Percentiles rank a stretch among this genome's conserved stretches.
Evolutionary conservation across 768 basidiomycete genomes (phyloP).

Genomic region (Tylopilus subfusipes): DNA sequence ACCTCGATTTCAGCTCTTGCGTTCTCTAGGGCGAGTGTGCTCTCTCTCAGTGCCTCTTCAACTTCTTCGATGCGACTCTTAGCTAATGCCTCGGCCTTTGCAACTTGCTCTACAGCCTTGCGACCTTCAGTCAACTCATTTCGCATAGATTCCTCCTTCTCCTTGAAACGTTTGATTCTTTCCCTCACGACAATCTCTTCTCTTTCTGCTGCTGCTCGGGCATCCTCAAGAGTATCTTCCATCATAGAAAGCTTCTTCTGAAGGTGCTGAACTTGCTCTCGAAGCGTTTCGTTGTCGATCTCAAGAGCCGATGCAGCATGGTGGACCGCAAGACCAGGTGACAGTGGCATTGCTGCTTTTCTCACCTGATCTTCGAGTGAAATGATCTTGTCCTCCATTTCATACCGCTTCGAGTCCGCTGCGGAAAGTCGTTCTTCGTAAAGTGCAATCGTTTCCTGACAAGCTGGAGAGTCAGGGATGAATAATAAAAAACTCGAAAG

Average conservation of each 20-base stretch:
- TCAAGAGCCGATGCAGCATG: constrained; percentile 68
- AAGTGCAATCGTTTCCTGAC: constrained; percentile 87
- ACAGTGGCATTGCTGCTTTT: constrained; percentile 28
- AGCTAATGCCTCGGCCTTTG: constrained; percentile 58
- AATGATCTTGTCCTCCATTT: constrained; percentile 65
- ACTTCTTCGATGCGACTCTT: constrained; percentile 75
- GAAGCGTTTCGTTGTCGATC: constrained; percentile 92
- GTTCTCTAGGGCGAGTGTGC: constrained; percentile 81
- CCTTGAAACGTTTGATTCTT: constrained; percentile 62
- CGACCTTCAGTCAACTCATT: constrained; percentile 67
- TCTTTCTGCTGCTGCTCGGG: constrained; percentile 60
- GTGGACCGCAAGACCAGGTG: constrained; percentile 35
- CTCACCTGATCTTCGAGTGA: constrained; percentile 52
- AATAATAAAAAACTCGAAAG: neutral
- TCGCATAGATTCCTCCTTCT: constrained; percentile 67
- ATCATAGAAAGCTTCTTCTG: constrained; percentile 69
- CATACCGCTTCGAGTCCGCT: constrained; percentile 69
- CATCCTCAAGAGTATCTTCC: constrained; percentile 86
- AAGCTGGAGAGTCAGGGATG: neutral
- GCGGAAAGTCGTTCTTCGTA: constrained; percentile 86
- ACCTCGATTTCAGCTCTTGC: constrained; percentile 87
- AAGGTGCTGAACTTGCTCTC: constrained; percentile 86
- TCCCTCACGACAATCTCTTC: constrained; percentile 66
- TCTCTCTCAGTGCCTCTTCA: constrained; percentile 87
- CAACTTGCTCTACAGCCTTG: constrained; percentile 60